These are phyloP conservation scores for Mortierella claussenii DNA, from an alignment of 192 early-diverging fungal genomes.

Conservation along the genomic window DNA sequence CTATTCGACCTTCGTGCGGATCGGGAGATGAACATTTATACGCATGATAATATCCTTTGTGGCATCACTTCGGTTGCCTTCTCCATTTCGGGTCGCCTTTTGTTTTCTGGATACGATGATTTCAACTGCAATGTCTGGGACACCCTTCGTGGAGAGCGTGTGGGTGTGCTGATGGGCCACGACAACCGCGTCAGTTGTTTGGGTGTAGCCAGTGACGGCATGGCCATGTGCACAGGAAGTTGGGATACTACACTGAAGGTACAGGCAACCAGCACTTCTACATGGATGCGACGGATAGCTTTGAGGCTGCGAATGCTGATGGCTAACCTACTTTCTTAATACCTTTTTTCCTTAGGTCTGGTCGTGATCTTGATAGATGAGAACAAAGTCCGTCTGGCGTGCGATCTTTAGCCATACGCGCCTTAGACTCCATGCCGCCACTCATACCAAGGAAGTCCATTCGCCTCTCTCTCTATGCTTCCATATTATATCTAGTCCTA, in stretches of 20 bases:
- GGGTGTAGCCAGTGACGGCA: conserved; percentile 96
- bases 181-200: conserved; percentile 98
- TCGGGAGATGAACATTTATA: conserved; percentile 97
- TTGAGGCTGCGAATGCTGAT: no score
- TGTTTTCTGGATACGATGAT: conserved; percentile 99
- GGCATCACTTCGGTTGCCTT: conserved; percentile 99
- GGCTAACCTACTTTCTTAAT: no score
- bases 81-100: conserved; percentile 93
- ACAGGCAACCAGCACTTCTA: background rate
- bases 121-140: conserved; percentile 99
- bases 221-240: conserved; percentile 98
- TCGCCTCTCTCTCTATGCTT: no score
- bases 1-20: conserved; percentile 98
- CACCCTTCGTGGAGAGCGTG: conserved; percentile 94
- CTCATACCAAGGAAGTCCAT: no score
- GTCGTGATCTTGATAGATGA: conserved; percentile 7
- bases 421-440: no score
- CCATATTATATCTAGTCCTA: no score
- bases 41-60: conserved; percentile 98
- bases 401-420: no score
- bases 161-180: conserved; percentile 92
- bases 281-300: background rate
- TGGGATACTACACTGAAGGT: conserved; percentile 99
- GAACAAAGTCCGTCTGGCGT: no score
- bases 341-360: conserved; percentile 12